These are phyloP conservation scores for Thymus quinquecostatus DNA, from an alignment of 257 asterid species.

Conservation along the genomic window DNA sequence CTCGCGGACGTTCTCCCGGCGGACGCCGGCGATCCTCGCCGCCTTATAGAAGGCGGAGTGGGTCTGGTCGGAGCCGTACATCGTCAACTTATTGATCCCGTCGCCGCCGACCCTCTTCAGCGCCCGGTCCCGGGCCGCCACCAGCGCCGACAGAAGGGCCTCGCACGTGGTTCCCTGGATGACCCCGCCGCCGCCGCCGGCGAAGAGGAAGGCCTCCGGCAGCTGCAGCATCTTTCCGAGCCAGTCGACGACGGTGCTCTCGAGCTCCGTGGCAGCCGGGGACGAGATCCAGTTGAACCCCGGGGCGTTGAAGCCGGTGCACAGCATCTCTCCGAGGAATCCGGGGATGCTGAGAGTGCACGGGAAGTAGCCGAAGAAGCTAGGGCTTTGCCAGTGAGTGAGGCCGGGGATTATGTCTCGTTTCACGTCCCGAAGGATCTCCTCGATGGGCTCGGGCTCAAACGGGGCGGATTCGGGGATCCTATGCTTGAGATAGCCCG, in stretches of 20 bases:
- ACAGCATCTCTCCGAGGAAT: slow-evolving; percentile 62
- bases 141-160: slow-evolving; percentile 51
- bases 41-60: slow-evolving; percentile 60
- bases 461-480: slow-evolving; percentile 49
- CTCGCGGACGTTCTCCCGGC: slow-evolving; percentile 45
- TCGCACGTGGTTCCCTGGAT: slow-evolving; percentile 66
- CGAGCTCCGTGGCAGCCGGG: slow-evolving; percentile 74
- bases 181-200: slow-evolving; percentile 67
- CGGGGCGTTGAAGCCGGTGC: slow-evolving; percentile 60
- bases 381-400: slow-evolving; percentile 77
- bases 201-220: slow-evolving; percentile 49
- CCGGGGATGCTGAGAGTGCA: slow-evolving; percentile 59
- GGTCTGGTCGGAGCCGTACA: slow-evolving; percentile 72
- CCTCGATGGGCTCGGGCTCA: slow-evolving; percentile 54
- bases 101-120: slow-evolving; percentile 45
- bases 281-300: slow-evolving; percentile 77
- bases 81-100: slow-evolving; percentile 46
- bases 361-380: slow-evolving; percentile 61
- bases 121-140: slow-evolving; percentile 60
- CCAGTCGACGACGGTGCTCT: slow-evolving; percentile 68
- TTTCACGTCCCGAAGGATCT: slow-evolving; percentile 51
- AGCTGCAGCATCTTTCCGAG: slow-evolving; percentile 57
- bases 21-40: slow-evolving; percentile 59
- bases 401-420: slow-evolving; percentile 64
- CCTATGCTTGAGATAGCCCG: slow-evolving; percentile 56